A percentile compares a stretch with the other conserved stretches of the same genome.
Conservation (phyloP, 768 basidiomycete species). For the Saitozyma sp. region DNA sequence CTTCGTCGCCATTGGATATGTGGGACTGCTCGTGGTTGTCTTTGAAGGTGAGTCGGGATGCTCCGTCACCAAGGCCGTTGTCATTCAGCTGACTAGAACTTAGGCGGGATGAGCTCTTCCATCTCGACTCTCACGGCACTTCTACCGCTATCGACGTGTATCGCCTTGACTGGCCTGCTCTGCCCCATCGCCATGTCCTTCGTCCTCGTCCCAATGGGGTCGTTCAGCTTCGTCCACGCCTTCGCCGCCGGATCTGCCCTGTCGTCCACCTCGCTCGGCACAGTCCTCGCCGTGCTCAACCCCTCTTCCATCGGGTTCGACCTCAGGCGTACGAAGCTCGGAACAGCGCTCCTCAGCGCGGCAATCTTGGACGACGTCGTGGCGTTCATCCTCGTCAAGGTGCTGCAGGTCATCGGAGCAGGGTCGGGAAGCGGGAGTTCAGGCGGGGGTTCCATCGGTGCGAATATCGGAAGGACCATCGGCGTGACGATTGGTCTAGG, state of each 20-base stretch:
- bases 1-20: constrained; percentile 57
- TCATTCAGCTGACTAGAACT: background rate
- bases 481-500: constrained; percentile 62
- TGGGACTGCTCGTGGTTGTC: constrained; percentile 60
- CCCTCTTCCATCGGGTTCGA: constrained; percentile 45
- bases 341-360: constrained; percentile 63
- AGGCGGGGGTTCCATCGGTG: constrained; percentile 21
- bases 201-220: constrained; percentile 57
- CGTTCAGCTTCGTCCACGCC: constrained; percentile 59
- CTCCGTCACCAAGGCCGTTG: background rate
- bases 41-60: constrained; percentile 55
- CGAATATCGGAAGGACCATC: constrained; percentile 59
- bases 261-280: constrained; percentile 67
- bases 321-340: constrained; percentile 59
- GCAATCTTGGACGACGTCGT: constrained; percentile 68
- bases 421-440: background rate
- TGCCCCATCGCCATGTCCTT: constrained; percentile 47
- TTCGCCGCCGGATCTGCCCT: constrained; percentile 67
- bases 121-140: constrained; percentile 57
- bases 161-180: constrained; percentile 60
- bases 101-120: constrained; percentile 63
- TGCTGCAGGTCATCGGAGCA: constrained; percentile 54
- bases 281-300: constrained; percentile 63
- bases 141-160: constrained; percentile 57
- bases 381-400: constrained; percentile 63